Evolutionary conservation across 306 rosid species (phyloP).

Genomic region (Lithocarpus polystachyus): DNA sequence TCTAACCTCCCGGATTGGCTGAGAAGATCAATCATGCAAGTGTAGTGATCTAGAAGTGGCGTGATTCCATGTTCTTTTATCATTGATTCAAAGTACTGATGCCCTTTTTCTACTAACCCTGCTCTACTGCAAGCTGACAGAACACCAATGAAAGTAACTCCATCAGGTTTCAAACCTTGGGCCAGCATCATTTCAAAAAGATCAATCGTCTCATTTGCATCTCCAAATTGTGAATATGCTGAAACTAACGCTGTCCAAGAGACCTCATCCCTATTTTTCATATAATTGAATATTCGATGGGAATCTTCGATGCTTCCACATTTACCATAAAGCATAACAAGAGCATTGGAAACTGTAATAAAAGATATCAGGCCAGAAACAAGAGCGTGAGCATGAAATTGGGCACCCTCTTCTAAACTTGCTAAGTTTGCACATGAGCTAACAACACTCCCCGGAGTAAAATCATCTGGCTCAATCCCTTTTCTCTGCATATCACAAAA

Average conservation of each 20-base stretch:
- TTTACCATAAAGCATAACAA: conserved; percentile 77
- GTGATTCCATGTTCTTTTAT: conserved; percentile 56
- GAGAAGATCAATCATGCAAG: conserved; percentile 88
- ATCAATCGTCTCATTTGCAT: conserved; percentile 65
- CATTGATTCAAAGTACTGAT: conserved; percentile 64
- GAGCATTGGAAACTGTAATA: conserved; percentile 78
- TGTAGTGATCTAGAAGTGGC: conserved; percentile 69
- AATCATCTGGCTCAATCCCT: conserved; percentile 75
- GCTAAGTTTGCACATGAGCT: conserved; percentile 95
- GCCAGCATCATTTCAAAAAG: conserved; percentile 69
- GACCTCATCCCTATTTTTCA: conserved; percentile 66
- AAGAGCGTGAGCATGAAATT: conserved; percentile 77
- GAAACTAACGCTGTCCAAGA: conserved; percentile 96
- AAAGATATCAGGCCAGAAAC: conserved; percentile 71
- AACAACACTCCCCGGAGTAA: conserved; percentile 79
- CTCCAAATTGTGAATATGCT: conserved; percentile 78
- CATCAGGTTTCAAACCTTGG: conserved; percentile 66
- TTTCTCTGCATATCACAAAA: conserved; percentile 76
- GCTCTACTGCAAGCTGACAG: conserved; percentile 95
- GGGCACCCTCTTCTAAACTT: conserved; percentile 94
- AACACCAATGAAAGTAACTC: conserved; percentile 86
- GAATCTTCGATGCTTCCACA: conserved; percentile 83
- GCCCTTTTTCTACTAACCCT: conserved; percentile 80
- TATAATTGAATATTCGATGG: conserved; percentile 59
- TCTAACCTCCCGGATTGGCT: conserved; percentile 86